phyloP scores from a whole-genome alignment of 2,329 filamentous ascomycete genomes.

The Trichoderma lentiforme region DNA sequence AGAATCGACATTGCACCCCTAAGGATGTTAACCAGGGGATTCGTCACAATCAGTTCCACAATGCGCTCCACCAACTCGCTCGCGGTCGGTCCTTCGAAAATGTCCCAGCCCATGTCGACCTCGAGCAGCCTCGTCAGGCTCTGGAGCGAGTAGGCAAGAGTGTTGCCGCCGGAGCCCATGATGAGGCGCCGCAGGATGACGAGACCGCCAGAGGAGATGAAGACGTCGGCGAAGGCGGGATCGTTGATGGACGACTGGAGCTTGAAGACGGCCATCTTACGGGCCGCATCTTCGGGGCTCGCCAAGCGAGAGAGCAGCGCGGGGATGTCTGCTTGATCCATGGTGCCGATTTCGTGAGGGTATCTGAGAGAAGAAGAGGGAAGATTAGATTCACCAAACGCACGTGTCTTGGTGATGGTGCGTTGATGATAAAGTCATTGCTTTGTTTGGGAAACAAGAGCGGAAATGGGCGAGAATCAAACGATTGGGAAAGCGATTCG shows the following conservation, averaged over 20 bases:
- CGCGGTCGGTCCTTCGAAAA: conserved; percentile 61
- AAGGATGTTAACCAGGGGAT: conserved; percentile 95
- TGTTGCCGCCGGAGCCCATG: conserved; percentile 84
- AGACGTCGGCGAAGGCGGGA: conserved; percentile 92
- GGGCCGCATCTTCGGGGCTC: conserved; percentile 79
- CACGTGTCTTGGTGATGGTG: neutral
- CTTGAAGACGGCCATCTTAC: conserved; percentile 99
- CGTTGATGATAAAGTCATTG: conserved; percentile 2
- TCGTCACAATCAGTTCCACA: conserved; percentile 89
- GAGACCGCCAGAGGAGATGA: conserved; percentile 86
- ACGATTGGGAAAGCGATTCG: neutral
- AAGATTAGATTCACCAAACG: neutral
- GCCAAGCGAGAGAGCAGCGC: conserved; percentile 61
- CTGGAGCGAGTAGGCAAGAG: conserved; percentile 89
- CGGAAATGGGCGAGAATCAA: neutral
- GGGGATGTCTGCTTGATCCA: conserved; percentile 67
- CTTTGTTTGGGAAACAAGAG: neutral
- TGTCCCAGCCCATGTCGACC: conserved; percentile 97
- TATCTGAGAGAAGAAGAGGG: neutral
- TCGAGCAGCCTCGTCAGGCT: conserved; percentile 84
- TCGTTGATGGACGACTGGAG: conserved; percentile 93
- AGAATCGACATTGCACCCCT: conserved; percentile 95
- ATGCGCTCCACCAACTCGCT: conserved; percentile 71
- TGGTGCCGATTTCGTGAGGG: conserved; percentile 28
- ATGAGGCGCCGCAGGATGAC: conserved; percentile 77